Percentiles rank a stretch among this genome's conserved stretches.
Conservation (phyloP, 1,284 basidiomycete species). For the Paramarasmius palmivorus region DNA sequence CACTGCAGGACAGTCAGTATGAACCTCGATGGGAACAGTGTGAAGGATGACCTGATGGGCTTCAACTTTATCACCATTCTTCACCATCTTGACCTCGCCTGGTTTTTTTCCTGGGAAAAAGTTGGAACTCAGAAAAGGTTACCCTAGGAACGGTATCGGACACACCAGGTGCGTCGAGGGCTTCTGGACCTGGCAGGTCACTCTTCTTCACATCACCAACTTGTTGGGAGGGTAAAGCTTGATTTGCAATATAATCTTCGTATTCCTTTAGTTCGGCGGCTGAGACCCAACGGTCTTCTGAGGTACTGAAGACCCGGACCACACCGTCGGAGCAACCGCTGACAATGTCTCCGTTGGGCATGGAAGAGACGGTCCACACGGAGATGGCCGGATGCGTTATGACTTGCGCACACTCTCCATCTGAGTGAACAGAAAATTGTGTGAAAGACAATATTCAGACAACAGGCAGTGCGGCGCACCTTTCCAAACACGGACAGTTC, state of each 20-base stretch:
- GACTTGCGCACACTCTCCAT: conserved; percentile 80
- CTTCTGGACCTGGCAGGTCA: conserved; percentile 85
- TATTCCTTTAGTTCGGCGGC: conserved; percentile 67
- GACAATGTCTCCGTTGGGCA: conserved; percentile 88
- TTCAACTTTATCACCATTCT: conserved; percentile 77
- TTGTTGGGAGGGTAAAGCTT: conserved; percentile 75
- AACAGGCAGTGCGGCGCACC: conserved; percentile 38
- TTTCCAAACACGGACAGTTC: conserved; percentile 80
- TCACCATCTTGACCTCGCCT: conserved; percentile 92
- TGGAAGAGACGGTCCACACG: conserved; percentile 87
- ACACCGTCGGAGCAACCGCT: conserved; percentile 88
- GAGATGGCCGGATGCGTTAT: conserved; percentile 93
- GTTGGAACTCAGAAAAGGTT: neutral
- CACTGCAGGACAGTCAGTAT: conserved; percentile 46
- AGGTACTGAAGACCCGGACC: conserved; percentile 85
- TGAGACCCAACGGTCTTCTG: conserved; percentile 75
- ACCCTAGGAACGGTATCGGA: conserved; percentile 8
- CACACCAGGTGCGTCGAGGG: conserved; percentile 70
- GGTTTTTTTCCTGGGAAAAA: conserved; percentile 74
- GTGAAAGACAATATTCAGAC: neutral
- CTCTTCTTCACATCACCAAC: conserved; percentile 92
- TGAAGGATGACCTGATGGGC: conserved; percentile 72
- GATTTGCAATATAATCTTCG: conserved; percentile 72
- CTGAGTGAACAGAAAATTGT: conserved; percentile 11
- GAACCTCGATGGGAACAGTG: neutral